Evolutionary conservation across 2,329 filamentous ascomycete genomes (phyloP), one percentile per base, ranked within the genome.

Genomic region (Dothistroma pini): DNA sequence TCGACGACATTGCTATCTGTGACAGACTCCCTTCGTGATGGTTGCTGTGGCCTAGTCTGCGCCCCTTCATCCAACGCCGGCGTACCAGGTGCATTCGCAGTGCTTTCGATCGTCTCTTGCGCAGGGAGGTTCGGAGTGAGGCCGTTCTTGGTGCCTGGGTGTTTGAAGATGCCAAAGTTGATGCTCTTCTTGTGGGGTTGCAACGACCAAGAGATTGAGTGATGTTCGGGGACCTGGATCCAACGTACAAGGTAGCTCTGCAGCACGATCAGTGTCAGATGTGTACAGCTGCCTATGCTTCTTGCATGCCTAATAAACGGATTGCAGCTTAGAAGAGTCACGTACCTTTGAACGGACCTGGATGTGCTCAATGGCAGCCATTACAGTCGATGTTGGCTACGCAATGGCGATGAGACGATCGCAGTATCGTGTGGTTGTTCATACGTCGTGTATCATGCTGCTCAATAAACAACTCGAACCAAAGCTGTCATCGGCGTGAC

Each of bases 181-280:
- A 99, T 89, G 61, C 93, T 97, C 79, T 97, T 97, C 80, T 96
- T 97, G 76, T 97, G 92, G 49, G 95, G 95, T 74, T 97, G 93
- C 44, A 99, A 86, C 72, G 91, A 97, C 95, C 95, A 99, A 16
- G 93, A 96, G 70, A 99, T 92, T 55, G 93, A 96, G 76, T 96
- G 89, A 57, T 89, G 89, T 66, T 91, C 88, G 59, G 92, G 88
- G 69, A 97, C 93, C 74, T 91, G 89, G 69, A 97, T 90, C 93
- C 95, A 99, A 73, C 95, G 91, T 60, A 99, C 91, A 70, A 99
- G 92, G 79, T 99, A 99, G 66, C 92, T 96, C 95, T 97, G 67
- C 21, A 47, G 25, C 44, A 25, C 22, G 38, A 25, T 34, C 49
- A 8, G 16, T 25, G 56, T 61, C 54, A 63, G 58, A 53, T 32